Conservation (phyloP, 768 basidiomycete species). For the Lanmaoa pseudosensibilis region DNA sequence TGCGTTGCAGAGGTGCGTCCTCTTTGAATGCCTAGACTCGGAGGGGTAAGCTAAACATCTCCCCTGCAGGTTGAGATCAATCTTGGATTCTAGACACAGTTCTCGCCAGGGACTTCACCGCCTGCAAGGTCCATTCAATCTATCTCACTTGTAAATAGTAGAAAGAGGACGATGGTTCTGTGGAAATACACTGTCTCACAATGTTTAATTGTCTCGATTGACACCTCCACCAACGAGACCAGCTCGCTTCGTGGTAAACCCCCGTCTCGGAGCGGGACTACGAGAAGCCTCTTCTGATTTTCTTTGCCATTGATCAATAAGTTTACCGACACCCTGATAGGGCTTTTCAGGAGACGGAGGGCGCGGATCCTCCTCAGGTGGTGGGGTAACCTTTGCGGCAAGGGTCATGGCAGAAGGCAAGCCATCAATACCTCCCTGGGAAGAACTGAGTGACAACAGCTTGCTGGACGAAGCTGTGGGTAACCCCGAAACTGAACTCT, state of each 20-base stretch:
- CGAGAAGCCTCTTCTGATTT: constrained; percentile 60
- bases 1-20: constrained; percentile 7
- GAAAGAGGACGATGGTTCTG: background rate
- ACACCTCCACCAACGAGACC: constrained; percentile 28
- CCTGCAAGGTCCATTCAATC: background rate
- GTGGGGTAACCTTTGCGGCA: constrained; percentile 8
- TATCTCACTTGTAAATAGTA: constrained; percentile 14
- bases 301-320: constrained; percentile 88
- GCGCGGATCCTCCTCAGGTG: constrained; percentile 34
- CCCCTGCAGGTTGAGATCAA: constrained; percentile 11
- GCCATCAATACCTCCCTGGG: constrained; percentile 27
- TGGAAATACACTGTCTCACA: constrained; percentile 12
- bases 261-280: constrained; percentile 38
- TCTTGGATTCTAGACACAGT: constrained; percentile 1
- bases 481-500: constrained; percentile 22
- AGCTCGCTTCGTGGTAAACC: constrained; percentile 42
- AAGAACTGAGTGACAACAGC: constrained; percentile 13
- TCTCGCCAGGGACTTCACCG: background rate
- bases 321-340: constrained; percentile 78
- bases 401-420: constrained; percentile 16
- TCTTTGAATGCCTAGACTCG: background rate
- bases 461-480: constrained; percentile 25
- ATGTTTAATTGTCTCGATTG: constrained; percentile 22
- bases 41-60: background rate
- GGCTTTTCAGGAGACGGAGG: constrained; percentile 74